A percentile compares a stretch with the other conserved stretches of the same genome.
phyloP scores from a whole-genome alignment of 83 land plant genomes.

The Thuja plicata region DNA sequence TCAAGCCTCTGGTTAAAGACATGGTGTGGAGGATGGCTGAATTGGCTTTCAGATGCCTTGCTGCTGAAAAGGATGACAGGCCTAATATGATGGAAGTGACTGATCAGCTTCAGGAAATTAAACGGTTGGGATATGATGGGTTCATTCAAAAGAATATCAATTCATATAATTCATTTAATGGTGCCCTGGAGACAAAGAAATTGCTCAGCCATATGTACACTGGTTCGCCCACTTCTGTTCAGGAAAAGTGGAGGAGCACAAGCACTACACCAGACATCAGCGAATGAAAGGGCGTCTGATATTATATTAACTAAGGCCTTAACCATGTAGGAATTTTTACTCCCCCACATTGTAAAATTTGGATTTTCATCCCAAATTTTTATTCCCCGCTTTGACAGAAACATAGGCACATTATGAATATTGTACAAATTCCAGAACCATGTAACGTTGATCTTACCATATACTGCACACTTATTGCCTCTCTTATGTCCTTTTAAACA shows the following conservation, averaged over 20 bases:
- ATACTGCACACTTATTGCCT: too few relatives aligned
- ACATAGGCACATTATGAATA: too few relatives aligned
- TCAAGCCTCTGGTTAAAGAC: slow-evolving; percentile 5
- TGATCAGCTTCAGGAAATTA: slow-evolving; percentile 27
- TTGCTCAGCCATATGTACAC: slow-evolving; percentile 15
- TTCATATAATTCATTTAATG: background rate
- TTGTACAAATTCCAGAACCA: too few relatives aligned
- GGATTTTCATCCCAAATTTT: too few relatives aligned
- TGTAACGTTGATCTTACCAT: too few relatives aligned
- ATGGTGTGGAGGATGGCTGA: slow-evolving; percentile 29
- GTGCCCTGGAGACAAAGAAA: background rate
- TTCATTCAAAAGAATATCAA: background rate
- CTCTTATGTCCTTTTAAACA: too few relatives aligned
- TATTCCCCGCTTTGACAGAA: too few relatives aligned
- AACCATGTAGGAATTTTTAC: too few relatives aligned
- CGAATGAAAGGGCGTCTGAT: background rate
- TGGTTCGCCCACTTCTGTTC: slow-evolving; percentile 38
- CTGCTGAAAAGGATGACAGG: slow-evolving; percentile 29
- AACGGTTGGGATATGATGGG: background rate
- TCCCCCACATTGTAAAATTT: too few relatives aligned
- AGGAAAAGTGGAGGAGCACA: slow-evolving; percentile 22
- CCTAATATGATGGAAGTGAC: slow-evolving; percentile 46
- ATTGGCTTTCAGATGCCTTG: slow-evolving; percentile 45
- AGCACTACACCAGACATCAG: slow-evolving; percentile 25
- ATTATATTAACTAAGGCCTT: too few relatives aligned